phyloP scores from a whole-genome alignment of 2,329 filamentous ascomycete species.

The Arthroderma uncinatum region DNA sequence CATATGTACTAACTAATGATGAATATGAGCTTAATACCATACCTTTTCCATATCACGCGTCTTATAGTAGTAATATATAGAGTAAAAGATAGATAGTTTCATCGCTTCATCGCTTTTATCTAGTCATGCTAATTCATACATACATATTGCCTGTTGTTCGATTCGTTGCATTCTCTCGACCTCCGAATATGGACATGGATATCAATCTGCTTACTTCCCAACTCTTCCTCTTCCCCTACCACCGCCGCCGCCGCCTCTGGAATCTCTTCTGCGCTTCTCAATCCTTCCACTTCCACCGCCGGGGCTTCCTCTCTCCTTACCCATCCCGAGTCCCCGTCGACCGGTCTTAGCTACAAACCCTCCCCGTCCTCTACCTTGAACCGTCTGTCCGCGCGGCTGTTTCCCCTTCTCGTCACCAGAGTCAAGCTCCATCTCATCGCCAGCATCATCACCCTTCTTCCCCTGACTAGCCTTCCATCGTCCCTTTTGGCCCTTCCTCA shows the following conservation, averaged over 20 bases:
- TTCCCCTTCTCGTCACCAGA: constrained; percentile 35
- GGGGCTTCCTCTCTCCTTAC: constrained; percentile 20
- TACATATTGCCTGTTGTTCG: neutral
- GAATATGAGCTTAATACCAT: neutral
- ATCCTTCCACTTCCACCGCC: constrained; percentile 18
- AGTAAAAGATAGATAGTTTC: neutral
- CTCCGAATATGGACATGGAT: constrained; percentile 1
- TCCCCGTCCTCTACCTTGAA: constrained; percentile 9
- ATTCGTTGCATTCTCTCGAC: too few relatives aligned
- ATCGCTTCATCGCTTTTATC: too few relatives aligned
- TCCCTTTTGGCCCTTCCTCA: constrained; percentile 47
- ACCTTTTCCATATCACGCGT: neutral
- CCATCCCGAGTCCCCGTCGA: constrained; percentile 21
- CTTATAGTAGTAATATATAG: too few relatives aligned
- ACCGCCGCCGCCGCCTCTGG: constrained; percentile 11
- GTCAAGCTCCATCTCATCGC: constrained; percentile 38
- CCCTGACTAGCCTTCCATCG: constrained; percentile 49
- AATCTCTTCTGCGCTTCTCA: constrained; percentile 13
- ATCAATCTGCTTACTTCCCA: constrained; percentile 2
- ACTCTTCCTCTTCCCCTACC: constrained; percentile 10
- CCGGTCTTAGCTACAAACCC: constrained; percentile 21
- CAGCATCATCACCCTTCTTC: constrained; percentile 25
- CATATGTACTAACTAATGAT: neutral
- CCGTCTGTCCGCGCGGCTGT: constrained; percentile 13
- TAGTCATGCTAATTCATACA: neutral